Percentiles rank a stretch among this genome's conserved stretches.
Evolutionary conservation across 495 filamentous ascomycete species (phyloP).

Genomic region (Aspergillus ostianus): DNA sequence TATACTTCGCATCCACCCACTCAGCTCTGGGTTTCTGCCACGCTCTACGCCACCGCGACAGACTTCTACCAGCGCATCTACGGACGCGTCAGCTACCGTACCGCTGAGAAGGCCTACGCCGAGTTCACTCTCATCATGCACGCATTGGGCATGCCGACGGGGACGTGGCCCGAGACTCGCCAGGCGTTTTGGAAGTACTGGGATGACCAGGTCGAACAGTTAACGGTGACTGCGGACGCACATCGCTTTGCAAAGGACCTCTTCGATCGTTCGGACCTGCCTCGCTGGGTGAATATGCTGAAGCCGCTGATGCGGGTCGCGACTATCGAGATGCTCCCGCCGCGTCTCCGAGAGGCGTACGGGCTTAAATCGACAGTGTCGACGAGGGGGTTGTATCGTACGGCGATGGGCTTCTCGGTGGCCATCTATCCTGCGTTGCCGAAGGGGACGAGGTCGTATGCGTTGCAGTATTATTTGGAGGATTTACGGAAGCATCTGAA

Average conservation of each 20-base stretch:
- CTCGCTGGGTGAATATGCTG: constrained; percentile 33
- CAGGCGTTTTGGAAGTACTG: constrained; percentile 42
- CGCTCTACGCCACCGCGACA: constrained; percentile 41
- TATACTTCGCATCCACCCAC: constrained; percentile 25
- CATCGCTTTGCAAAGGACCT: constrained; percentile 35
- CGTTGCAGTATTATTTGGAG: constrained; percentile 32
- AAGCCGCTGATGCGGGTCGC: constrained; percentile 35
- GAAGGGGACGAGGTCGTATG: constrained; percentile 29
- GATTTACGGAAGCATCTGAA: constrained; percentile 31
- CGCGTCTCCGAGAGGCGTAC: constrained; percentile 35
- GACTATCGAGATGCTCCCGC: constrained; percentile 45
- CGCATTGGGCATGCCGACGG: constrained; percentile 28
- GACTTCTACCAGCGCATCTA: constrained; percentile 47
- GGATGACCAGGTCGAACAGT: constrained; percentile 33
- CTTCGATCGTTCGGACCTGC: constrained; percentile 26
- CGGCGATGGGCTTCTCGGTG: constrained; percentile 36
- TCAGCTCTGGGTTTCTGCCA: constrained; percentile 40
- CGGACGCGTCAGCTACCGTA: constrained; percentile 34
- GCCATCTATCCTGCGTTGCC: constrained; percentile 43
- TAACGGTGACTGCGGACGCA: constrained; percentile 35
- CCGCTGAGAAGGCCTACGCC: constrained; percentile 35
- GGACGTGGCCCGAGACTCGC: constrained; percentile 34
- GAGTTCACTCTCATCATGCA: constrained; percentile 37
- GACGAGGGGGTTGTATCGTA: constrained; percentile 35
- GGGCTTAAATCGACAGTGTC: constrained; percentile 33